Conservation (phyloP, 192 early-diverging fungal species). For the Blastocladiella britannica region DNA sequence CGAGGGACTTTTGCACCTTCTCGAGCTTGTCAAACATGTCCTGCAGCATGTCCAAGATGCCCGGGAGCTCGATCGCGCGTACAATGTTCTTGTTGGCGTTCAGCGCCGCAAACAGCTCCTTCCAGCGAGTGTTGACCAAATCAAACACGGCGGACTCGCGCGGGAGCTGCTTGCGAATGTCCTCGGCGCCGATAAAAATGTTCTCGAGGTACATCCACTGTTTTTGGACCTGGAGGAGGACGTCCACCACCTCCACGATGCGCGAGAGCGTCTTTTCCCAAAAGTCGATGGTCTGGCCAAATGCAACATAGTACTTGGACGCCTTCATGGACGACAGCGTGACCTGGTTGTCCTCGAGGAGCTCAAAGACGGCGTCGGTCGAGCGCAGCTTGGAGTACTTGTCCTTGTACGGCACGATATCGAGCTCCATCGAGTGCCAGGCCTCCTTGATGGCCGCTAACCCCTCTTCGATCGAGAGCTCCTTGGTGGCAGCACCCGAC, state of each 20-base stretch:
- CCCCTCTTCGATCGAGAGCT: slow-evolving; percentile 98
- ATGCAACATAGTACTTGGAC: slow-evolving; percentile 93
- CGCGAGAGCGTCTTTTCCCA: slow-evolving; percentile 97
- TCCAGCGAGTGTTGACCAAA: slow-evolving; percentile 79
- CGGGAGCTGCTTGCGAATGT: not conserved
- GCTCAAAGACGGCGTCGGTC: slow-evolving; percentile 95
- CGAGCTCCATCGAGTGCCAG: slow-evolving; percentile 77
- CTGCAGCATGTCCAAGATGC: slow-evolving; percentile 88
- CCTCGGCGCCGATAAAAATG: slow-evolving; percentile 79
- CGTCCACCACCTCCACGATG: slow-evolving; percentile 86
- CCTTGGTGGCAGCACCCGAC: slow-evolving; percentile 80
- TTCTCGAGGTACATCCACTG: slow-evolving; percentile 99
- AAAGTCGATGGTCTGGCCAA: slow-evolving; percentile 77
- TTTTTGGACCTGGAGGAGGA: slow-evolving; percentile 98
- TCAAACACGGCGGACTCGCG: slow-evolving; percentile 87
- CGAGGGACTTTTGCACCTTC: slow-evolving; percentile 96
- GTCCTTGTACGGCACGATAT: slow-evolving; percentile 95
- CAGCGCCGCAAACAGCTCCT: slow-evolving; percentile 89
- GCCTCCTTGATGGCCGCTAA: slow-evolving; percentile 73
- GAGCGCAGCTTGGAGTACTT: slow-evolving; percentile 76
- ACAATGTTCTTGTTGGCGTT: slow-evolving; percentile 90
- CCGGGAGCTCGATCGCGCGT: slow-evolving; percentile 75
- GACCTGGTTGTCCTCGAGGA: slow-evolving; percentile 83
- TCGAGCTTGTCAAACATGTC: slow-evolving; percentile 70
- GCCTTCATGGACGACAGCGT: slow-evolving; percentile 91